Evolutionary conservation across 2,329 filamentous ascomycete species (phyloP).

Genomic region (Fusarium sp.): DNA sequence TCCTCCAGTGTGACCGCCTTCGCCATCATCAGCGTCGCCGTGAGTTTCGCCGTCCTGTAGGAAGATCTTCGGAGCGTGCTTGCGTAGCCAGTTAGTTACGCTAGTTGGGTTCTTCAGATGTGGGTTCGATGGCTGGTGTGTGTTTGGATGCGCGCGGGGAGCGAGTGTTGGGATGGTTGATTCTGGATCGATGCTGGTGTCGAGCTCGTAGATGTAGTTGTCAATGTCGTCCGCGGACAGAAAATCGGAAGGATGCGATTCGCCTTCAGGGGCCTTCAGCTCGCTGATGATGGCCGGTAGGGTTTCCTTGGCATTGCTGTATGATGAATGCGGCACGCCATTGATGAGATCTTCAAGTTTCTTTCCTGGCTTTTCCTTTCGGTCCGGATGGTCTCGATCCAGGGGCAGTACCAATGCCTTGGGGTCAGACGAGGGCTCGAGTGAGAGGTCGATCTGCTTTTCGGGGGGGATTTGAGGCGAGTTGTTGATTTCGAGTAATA

Average conservation of each 20-base stretch:
- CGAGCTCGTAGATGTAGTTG: slow-evolving; percentile 77
- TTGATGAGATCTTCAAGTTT: slow-evolving; percentile 63
- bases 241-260: slow-evolving; percentile 72
- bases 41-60: slow-evolving; percentile 74
- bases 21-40: slow-evolving; percentile 54
- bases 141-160: slow-evolving; percentile 57
- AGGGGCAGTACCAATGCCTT: slow-evolving; percentile 49
- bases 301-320: slow-evolving; percentile 68
- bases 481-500: slow-evolving; percentile 91
- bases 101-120: slow-evolving; percentile 81
- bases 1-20: slow-evolving; percentile 45
- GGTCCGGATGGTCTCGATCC: slow-evolving; percentile 51
- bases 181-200: slow-evolving; percentile 61
- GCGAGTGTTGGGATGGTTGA: slow-evolving; percentile 63
- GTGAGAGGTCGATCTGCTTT: slow-evolving; percentile 78
- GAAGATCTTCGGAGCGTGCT: slow-evolving; percentile 86
- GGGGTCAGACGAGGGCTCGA: slow-evolving; percentile 58
- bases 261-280: slow-evolving; percentile 62
- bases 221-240: slow-evolving; percentile 78
- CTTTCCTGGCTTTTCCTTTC: slow-evolving; percentile 59
- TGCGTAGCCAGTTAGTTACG: slow-evolving; percentile 94
- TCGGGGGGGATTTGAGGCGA: slow-evolving; percentile 80
- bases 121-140: slow-evolving; percentile 54
- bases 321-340: slow-evolving; percentile 65
- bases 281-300: slow-evolving; percentile 69